These are phyloP conservation scores for Myrica gale DNA, from an alignment of 306 rosid species.

Conservation along the genomic window DNA sequence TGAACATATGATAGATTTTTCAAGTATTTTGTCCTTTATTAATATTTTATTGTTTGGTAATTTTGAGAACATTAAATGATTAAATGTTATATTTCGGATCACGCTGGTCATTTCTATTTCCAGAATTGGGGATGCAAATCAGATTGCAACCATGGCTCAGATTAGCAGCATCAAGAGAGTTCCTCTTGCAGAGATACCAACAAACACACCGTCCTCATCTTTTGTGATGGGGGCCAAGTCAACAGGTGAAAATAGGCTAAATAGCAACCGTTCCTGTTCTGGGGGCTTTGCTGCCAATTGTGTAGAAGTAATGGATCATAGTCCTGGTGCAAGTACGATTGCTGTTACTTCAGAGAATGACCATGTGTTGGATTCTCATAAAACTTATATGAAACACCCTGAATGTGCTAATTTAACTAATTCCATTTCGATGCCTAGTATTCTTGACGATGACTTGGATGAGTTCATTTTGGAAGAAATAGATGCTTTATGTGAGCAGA, in stretches of 20 bases:
- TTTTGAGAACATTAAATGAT: not conserved
- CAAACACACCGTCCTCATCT: conserved; percentile 32
- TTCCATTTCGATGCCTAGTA: conserved; percentile 34
- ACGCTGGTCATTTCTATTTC: not conserved
- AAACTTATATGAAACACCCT: conserved; percentile 47
- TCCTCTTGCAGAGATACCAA: conserved; percentile 54
- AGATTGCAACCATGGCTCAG: conserved; percentile 23
- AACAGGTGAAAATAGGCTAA: not conserved
- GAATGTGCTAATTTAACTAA: conserved; percentile 26
- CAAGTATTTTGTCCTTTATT: not conserved
- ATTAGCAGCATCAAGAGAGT: conserved; percentile 39
- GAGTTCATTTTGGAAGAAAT: conserved; percentile 64
- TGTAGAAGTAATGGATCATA: not conserved
- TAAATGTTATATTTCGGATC: not conserved
- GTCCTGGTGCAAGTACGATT: conserved; percentile 5
- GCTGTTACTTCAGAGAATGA: conserved; percentile 18
- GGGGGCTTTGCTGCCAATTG: not conserved
- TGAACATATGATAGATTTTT: not conserved
- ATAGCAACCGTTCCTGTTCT: conserved; percentile 1
- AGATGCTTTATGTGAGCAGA: conserved; percentile 60
- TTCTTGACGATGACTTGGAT: conserved; percentile 63
- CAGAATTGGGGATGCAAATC: conserved; percentile 38
- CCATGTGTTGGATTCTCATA: conserved; percentile 28
- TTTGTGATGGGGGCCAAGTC: conserved; percentile 3
- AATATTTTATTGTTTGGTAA: conserved; percentile 8